Evolutionary conservation across 2,329 filamentous ascomycete genomes (phyloP).

Genomic region (Ceratocystis cacaofunesta): DNA sequence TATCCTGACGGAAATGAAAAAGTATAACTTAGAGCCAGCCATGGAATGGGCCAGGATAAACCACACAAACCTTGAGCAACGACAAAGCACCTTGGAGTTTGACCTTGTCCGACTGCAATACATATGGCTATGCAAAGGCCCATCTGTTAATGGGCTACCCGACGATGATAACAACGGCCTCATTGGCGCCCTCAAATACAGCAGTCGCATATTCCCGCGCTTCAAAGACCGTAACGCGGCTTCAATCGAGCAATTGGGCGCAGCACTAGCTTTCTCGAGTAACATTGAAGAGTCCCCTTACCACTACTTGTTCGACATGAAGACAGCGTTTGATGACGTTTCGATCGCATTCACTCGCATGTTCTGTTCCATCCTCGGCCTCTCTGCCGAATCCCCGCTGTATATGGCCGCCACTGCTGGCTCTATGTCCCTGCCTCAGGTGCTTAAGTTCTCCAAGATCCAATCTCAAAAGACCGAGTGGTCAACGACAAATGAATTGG

Average conservation of each 20-base stretch:
- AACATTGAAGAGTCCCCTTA: constrained; percentile 72
- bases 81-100: constrained; percentile 88
- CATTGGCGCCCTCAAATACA: constrained; percentile 58
- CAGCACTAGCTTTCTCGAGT: constrained; percentile 62
- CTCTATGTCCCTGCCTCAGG: constrained; percentile 73
- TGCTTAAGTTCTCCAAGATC: constrained; percentile 76
- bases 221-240: constrained; percentile 61
- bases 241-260: constrained; percentile 69
- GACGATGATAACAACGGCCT: constrained; percentile 41
- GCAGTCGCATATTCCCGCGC: constrained; percentile 52
- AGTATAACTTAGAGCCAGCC: constrained; percentile 59
- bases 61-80: constrained; percentile 53
- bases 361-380: constrained; percentile 80
- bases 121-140: constrained; percentile 68
- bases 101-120: constrained; percentile 84
- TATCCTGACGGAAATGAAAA: constrained; percentile 43
- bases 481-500: constrained; percentile 82
- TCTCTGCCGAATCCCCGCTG: constrained; percentile 82
- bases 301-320: constrained; percentile 57
- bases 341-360: constrained; percentile 80
- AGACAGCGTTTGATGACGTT: constrained; percentile 66
- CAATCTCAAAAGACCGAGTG: constrained; percentile 88
- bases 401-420: constrained; percentile 89
- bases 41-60: constrained; percentile 75
- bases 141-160: constrained; percentile 38